phyloP scores from a whole-genome alignment of 345 rosid species.

The Sonneratia caseolaris region DNA sequence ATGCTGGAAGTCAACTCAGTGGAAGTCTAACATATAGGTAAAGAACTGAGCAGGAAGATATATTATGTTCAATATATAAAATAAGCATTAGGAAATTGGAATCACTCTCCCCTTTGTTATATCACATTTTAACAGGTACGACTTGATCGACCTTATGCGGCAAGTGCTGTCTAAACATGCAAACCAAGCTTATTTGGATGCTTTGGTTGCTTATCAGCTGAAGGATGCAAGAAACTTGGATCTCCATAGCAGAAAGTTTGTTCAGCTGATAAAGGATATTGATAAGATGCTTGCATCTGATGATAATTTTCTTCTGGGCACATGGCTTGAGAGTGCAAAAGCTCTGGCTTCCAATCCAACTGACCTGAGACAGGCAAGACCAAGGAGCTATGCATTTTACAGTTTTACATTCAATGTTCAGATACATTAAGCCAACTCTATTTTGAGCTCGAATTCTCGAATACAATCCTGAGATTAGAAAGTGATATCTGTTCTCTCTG shows the following conservation, averaged over 20 bases:
- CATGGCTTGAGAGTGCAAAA: conserved; percentile 89
- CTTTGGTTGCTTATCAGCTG: conserved; percentile 42
- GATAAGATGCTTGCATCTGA: conserved; percentile 73
- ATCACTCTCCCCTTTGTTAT: not conserved
- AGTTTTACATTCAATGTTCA: not conserved
- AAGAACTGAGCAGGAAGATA: not conserved
- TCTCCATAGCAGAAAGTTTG: conserved; percentile 35
- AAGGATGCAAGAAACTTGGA: conserved; percentile 42
- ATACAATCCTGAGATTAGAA: not conserved
- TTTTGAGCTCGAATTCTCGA: not conserved
- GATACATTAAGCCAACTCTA: not conserved
- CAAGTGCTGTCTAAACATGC: conserved; percentile 91
- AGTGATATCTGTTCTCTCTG: not conserved
- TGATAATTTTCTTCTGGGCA: conserved; percentile 73
- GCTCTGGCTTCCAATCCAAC: conserved; percentile 39
- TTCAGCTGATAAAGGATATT: conserved; percentile 64
- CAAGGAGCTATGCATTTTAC: not conserved
- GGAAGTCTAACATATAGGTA: conserved; percentile 80
- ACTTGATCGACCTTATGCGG: conserved; percentile 81
- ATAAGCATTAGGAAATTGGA: not conserved
- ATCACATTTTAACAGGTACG: conserved; percentile 42
- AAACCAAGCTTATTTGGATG: conserved; percentile 63
- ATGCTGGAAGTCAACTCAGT: conserved; percentile 50
- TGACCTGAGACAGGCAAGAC: conserved; percentile 65
- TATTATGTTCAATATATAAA: not conserved